A percentile compares a stretch with the other conserved stretches of the same genome.
phyloP scores from a whole-genome alignment of 768 basidiomycete species.

The Solioccasus polychromus region DNA sequence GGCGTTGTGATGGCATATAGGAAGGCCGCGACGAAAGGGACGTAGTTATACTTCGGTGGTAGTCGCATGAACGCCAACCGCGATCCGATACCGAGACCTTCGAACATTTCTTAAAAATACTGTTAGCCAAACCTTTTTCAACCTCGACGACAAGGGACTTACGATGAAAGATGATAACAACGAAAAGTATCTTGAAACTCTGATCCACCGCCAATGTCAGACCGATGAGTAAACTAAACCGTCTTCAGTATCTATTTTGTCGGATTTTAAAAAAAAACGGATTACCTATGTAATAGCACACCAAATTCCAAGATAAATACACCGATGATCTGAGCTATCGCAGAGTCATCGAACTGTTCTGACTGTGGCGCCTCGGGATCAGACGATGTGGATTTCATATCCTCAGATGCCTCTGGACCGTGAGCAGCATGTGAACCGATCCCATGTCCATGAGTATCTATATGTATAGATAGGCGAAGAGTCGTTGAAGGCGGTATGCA shows the following conservation, averaged over 20 bases:
- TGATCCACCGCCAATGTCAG: constrained; percentile 88
- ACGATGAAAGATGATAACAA: constrained; percentile 93
- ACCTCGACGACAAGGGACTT: constrained; percentile 35
- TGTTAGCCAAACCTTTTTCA: neutral
- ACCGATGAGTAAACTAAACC: constrained; percentile 72
- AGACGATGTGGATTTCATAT: constrained; percentile 9
- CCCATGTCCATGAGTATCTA: constrained; percentile 69
- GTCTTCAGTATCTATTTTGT: neutral
- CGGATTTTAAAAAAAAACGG: neutral
- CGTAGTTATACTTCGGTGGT: constrained; percentile 48
- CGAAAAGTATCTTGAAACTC: constrained; percentile 79
- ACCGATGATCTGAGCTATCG: constrained; percentile 74
- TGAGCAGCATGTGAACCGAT: constrained; percentile 62
- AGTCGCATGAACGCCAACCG: constrained; percentile 78
- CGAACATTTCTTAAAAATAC: constrained; percentile 70
- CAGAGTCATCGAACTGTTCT: constrained; percentile 36
- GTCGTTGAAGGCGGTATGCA: neutral
- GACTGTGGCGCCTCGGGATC: constrained; percentile 29
- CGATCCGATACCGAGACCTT: constrained; percentile 90
- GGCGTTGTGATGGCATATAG: constrained; percentile 81
- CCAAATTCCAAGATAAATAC: constrained; percentile 94
- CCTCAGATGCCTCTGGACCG: constrained; percentile 50
- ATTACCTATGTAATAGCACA: constrained; percentile 76
- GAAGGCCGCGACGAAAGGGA: constrained; percentile 58
- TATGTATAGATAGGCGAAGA: constrained; percentile 19